Evolutionary conservation across 805 yeast species (phyloP), one percentile per base, ranked within the genome.

Genomic region (Grigorovia humatica): DNA sequence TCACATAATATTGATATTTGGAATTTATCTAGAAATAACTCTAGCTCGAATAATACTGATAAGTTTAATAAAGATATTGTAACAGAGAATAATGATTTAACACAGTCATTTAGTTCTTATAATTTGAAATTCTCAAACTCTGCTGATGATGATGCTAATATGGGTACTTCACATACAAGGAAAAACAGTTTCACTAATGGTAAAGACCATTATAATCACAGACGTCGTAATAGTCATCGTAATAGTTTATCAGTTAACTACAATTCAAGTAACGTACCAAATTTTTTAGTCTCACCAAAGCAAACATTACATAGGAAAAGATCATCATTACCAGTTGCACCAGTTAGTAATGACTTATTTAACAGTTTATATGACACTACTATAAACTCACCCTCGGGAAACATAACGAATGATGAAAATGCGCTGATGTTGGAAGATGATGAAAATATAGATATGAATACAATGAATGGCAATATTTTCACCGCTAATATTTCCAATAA

Each of bases 1-100:
- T 64, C 68, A 9, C 63, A 64, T 49, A 48, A 55, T 19, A 48
- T 62, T 2, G 67, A 64, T 48, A 59, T 62, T 47, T 64, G 67
- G 68, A 61, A 62, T 51, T 45, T 61, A 47, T 52, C 61, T 18
- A 43, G 47, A 17, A 44, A 49, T 42, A 53, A 29, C 13, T 47
- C 38, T 15, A 53, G 29, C 15, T 44, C 38, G n/a, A 15, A 50
- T 15, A 44, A 50, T 23, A 46, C 51, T 51, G 42, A 47, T 50
- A 23, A 38, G 30, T 4, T 44, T 18, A 30, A 44, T 19, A 43
- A 35, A 9, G 13, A n/a, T 20, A 38, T 20, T n/a, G 15, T 19
- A 18, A 41, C 46, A 43, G 19, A 38, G 9, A 64, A 63, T 44
- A 55, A 55, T 42, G 62, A 59, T 11, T 50, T 64, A 15, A 55